A percentile compares a stretch with the other conserved stretches of the same genome.
Conservation (phyloP, 352 stramenopile species). For the Saprolegnia parasitica region DNA sequence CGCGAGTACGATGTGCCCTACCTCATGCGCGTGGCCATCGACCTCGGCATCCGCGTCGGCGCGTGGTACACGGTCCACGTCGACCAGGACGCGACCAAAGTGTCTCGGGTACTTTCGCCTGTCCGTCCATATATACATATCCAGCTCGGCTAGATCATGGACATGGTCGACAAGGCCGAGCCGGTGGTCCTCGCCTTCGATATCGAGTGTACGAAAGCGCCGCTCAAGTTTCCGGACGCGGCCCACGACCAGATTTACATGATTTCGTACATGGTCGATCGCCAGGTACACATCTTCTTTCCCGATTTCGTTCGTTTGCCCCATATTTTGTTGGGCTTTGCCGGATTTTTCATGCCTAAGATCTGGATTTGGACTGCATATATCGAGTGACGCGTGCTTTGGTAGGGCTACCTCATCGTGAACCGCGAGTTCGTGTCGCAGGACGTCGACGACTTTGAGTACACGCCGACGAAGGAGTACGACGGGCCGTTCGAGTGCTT, state of each 20-base stretch:
- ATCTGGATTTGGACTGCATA: no score
- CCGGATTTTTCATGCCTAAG: no score
- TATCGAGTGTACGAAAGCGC: slow-evolving; percentile 99
- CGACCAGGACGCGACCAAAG: slow-evolving; percentile 32
- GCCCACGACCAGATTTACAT: slow-evolving; percentile 92
- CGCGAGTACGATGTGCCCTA: slow-evolving; percentile 98
- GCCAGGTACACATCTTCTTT: slow-evolving; percentile 31
- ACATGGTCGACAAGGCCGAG: slow-evolving; percentile 92
- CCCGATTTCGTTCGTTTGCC: no score
- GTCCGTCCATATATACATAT: background rate
- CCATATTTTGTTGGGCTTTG: no score
- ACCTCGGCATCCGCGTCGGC: slow-evolving; percentile 94
- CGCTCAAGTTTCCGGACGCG: slow-evolving; percentile 98
- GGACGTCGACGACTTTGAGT: slow-evolving; percentile 98
- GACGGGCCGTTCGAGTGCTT: slow-evolving; percentile 95
- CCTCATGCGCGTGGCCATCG: slow-evolving; percentile 93
- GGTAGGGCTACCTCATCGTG: slow-evolving; percentile 95
- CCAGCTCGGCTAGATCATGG: slow-evolving; percentile 31
- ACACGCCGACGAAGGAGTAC: slow-evolving; percentile 93
- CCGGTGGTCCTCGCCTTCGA: slow-evolving; percentile 97
- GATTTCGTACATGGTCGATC: slow-evolving; percentile 99
- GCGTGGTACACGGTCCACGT: slow-evolving; percentile 95
- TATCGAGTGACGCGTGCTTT: no score
- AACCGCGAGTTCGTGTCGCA: slow-evolving; percentile 95
- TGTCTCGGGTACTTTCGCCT: background rate